Base-by-base conservation (phyloP, 176 grass and related monocot genomes). In the Ananas comosus region DNA sequence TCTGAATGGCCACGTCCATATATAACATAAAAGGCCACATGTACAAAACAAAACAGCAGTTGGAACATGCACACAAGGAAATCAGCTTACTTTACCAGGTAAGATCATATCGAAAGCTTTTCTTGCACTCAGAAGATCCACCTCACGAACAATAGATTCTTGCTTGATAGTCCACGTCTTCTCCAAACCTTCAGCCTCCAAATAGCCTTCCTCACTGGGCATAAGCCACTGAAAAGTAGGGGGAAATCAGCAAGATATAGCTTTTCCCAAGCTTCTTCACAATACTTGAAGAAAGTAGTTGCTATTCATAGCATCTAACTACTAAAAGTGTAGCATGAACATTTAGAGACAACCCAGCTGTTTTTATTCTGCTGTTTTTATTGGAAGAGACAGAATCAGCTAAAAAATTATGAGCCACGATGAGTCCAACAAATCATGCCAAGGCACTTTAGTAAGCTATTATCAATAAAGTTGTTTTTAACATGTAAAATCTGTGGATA, bases 21-120 rank as follows among this genome's bases (percentile, higher is more conserved):
- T 33, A 33, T 8, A 42, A 42, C 17, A 68, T 21, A 71, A 71
- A 48, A 72, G 0, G 6, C 51, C 10, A 10, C 17, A 50, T 19
- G 23, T 50, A 48, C 16, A 11, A 64, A 5, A 2, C 52, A 1
- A 72, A 18, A 59, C 3, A 51, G 51, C 13, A 69, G 50, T 18
- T 11, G 7, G 14, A 69, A 23, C 11, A 17, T 13, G 10, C 49
- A n/a, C n/a, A 51, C 48, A 22, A 48, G 50, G 19, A 51, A 51
- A 18, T 11, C 51, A 21, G 54, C 54, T 59, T 59, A 59, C 19
- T 59, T 76, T 80, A 96, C 93, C 86, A 70, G 89, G 86, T 81
- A 96, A 87, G 68, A 89, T 87, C 89, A 96, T 92, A 86, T 96
- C 93, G 76, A 90, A 96, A 78, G 89, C 58, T 76, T 92, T 92